These are phyloP conservation scores for Exserohilum turcica DNA, from an alignment of 2,329 filamentous ascomycete species.

Conservation along the genomic window DNA sequence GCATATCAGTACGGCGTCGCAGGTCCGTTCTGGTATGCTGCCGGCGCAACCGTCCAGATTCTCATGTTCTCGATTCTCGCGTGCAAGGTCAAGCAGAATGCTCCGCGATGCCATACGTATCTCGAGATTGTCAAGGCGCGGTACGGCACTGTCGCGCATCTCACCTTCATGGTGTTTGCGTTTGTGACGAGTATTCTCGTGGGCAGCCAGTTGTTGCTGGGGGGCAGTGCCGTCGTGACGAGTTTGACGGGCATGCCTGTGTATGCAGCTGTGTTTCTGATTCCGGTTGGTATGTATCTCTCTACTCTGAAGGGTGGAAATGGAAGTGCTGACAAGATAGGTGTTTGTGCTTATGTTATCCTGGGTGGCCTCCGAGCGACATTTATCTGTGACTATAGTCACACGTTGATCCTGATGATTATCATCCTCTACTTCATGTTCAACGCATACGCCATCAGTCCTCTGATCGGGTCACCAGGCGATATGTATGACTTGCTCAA, in stretches of 20 bases:
- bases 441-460: slow-evolving; percentile 48
- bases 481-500: slow-evolving; percentile 50
- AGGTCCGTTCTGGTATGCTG: slow-evolving; percentile 48
- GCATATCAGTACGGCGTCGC: slow-evolving; percentile 40
- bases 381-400: slow-evolving; percentile 49
- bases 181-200: slow-evolving; percentile 53
- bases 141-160: slow-evolving; percentile 47
- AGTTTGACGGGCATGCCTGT: slow-evolving; percentile 52
- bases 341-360: slow-evolving; percentile 46
- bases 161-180: slow-evolving; percentile 50
- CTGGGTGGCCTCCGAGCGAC: slow-evolving; percentile 49
- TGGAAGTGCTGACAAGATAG: slow-evolving; percentile 18
- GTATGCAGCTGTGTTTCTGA: slow-evolving; percentile 52
- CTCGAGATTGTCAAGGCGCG: slow-evolving; percentile 51
- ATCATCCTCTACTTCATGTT: slow-evolving; percentile 55
- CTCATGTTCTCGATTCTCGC: slow-evolving; percentile 52
- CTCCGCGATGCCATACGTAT: slow-evolving; percentile 49
- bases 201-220: slow-evolving; percentile 50
- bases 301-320: neutral
- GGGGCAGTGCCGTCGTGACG: slow-evolving; percentile 53
- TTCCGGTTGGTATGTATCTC: slow-evolving; percentile 47
- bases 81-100: slow-evolving; percentile 51
- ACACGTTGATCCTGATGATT: slow-evolving; percentile 52
- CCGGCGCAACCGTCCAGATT: slow-evolving; percentile 53
- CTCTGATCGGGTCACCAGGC: slow-evolving; percentile 47